Conservation (phyloP, 2,329 filamentous ascomycete species). For the Monosporascus sp. region DNA sequence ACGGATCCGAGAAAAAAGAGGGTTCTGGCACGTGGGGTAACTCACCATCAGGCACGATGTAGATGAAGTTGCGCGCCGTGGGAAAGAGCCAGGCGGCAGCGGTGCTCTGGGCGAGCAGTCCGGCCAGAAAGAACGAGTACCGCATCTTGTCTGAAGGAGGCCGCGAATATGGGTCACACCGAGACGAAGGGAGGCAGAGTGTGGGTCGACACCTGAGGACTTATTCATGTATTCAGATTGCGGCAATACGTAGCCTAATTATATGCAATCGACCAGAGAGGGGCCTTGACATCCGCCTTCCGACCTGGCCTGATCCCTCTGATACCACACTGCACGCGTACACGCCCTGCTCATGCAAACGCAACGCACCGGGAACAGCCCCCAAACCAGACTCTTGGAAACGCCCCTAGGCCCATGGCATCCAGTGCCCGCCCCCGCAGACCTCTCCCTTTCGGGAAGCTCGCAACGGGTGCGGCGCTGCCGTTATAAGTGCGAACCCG, state of each 20-base stretch:
- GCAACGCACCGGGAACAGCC: background rate
- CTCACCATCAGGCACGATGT: slow-evolving; percentile 25
- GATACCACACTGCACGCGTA: too few relatives aligned
- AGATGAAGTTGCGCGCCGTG: slow-evolving; percentile 23
- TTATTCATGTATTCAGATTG: background rate
- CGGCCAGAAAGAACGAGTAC: background rate
- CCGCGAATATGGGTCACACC: too few relatives aligned
- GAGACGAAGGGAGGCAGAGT: too few relatives aligned
- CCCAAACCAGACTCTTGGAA: background rate
- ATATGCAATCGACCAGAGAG: background rate
- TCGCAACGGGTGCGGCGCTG: background rate
- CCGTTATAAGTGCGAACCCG: too few relatives aligned
- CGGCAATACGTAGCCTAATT: background rate
- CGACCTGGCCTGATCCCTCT: too few relatives aligned
- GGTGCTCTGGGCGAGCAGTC: background rate
- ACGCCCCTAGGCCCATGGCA: background rate
- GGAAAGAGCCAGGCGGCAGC: background rate
- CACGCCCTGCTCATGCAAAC: background rate
- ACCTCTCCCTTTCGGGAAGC: slow-evolving; percentile 3
- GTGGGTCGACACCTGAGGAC: too few relatives aligned
- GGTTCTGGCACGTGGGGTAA: background rate
- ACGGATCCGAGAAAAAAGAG: too few relatives aligned
- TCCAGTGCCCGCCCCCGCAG: background rate
- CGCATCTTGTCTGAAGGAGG: background rate
- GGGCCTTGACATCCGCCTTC: too few relatives aligned